These are phyloP conservation scores for Populus ilicifolia DNA, from an alignment of 345 rosid species.

Conservation along the genomic window DNA sequence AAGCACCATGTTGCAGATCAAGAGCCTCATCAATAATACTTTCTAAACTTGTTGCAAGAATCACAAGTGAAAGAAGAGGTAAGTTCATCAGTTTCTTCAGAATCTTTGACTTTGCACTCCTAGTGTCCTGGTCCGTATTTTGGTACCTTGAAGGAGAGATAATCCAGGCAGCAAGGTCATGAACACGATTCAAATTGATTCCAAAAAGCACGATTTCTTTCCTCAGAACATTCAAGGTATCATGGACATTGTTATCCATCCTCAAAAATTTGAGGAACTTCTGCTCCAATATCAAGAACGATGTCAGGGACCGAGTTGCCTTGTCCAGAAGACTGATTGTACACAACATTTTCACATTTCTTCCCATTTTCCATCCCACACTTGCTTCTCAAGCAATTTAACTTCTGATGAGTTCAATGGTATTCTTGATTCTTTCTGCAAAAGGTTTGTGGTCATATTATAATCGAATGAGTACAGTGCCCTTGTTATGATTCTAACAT, in stretches of 20 bases:
- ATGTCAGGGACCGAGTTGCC: slow-evolving; percentile 26
- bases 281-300: slow-evolving; percentile 59
- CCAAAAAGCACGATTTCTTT: slow-evolving; percentile 56
- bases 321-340: slow-evolving; percentile 44
- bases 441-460: slow-evolving; percentile 48
- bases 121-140: slow-evolving; percentile 18
- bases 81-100: slow-evolving; percentile 54
- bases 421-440: slow-evolving; percentile 69
- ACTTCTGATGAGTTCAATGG: slow-evolving; percentile 44
- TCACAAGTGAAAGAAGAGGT: slow-evolving; percentile 47
- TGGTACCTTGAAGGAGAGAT: slow-evolving; percentile 33
- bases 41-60: slow-evolving; percentile 62
- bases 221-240: slow-evolving; percentile 57
- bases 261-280: slow-evolving; percentile 53
- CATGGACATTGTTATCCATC: slow-evolving; percentile 39
- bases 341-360: slow-evolving; percentile 37
- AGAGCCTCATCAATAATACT: slow-evolving; percentile 67
- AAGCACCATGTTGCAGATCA: slow-evolving; percentile 50
- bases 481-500: slow-evolving; percentile 49
- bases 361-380: slow-evolving; percentile 57
- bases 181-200: slow-evolving; percentile 34
- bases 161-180: slow-evolving; percentile 43
- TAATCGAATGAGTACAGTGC: slow-evolving; percentile 65
- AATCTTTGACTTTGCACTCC: slow-evolving; percentile 35
- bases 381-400: slow-evolving; percentile 40